Evolutionary conservation across 805 yeast species (phyloP), one percentile per base, ranked within the genome.

Genomic region (Cyberlindnera amylophila): DNA sequence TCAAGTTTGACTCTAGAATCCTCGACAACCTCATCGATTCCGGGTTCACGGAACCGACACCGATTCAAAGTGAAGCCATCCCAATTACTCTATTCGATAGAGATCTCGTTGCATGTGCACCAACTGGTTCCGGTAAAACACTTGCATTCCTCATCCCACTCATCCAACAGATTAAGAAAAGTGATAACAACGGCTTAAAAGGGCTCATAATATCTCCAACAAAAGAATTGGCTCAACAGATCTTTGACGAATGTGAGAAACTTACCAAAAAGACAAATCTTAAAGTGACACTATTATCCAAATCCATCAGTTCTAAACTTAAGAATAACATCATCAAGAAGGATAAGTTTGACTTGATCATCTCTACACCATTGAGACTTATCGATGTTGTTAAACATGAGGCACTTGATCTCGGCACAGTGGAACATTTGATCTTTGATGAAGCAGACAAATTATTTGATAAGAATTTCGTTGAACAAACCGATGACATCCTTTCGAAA

Each of bases 101-200:
- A 45, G 97, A 91, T 59, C 61, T 93, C 27, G 70, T 93, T 33
- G 95, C 96, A 1, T 87, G 96, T 71, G 97, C 98, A 0, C 98
- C 98, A 36, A 93, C 99, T 1, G 99, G 99, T 54, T 88, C 97
- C 4, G 99, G 99, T 71, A 93, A 93, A 61, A 93, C 99, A 0
- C 69, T 93, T 37, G 95, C 97, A 24, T 93, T 85, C 59, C 67
- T 86, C 43, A 77, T 89, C 14, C 99, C 99, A 4, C 54, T 91
- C 53, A 64, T 93, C 16, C 93, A 86, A 34, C 66, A 66, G 44
- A 61, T 75, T 8, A 40, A 44, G 17, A 57, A 34, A 45, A 53
- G 11, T 38, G 30, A 34, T 11, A 38, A 28, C 3, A 15, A n/a
- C 8, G 53, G 53, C 1, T 69, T 86, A 9, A 71, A 84, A 51